phyloP scores from a whole-genome alignment of 148 eudicot genomes.

The Fallopia convolvulus region DNA sequence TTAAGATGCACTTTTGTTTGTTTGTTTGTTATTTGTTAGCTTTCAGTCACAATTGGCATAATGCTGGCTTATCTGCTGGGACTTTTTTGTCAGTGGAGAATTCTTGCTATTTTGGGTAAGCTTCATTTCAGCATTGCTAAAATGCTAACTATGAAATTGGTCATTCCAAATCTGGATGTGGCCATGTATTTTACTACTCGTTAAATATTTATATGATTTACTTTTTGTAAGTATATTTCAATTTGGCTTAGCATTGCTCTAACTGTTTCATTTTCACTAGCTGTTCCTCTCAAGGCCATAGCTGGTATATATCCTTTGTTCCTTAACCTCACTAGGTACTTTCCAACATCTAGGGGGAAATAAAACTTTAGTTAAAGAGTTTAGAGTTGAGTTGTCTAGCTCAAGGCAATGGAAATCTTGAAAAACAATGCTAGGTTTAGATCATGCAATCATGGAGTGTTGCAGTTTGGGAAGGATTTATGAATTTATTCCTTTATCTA shows the following conservation, averaged over 20 bases:
- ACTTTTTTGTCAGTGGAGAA: constrained; percentile 77
- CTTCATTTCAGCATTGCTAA: background rate
- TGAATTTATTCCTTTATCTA: background rate
- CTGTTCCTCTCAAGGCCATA: background rate
- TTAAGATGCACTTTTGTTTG: background rate
- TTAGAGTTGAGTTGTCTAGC: background rate
- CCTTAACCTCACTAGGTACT: background rate
- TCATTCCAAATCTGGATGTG: background rate
- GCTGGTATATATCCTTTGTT: background rate
- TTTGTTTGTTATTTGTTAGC: constrained; percentile 29
- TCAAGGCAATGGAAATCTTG: background rate
- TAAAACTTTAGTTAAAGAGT: background rate
- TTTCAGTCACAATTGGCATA: constrained; percentile 90
- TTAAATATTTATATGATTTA: background rate
- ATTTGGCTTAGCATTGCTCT: background rate
- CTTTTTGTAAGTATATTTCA: background rate
- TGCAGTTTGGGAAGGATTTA: background rate
- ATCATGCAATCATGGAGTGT: background rate
- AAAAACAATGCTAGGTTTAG: background rate
- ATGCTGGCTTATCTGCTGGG: constrained; percentile 90
- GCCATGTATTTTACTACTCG: background rate
- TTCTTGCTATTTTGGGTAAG: constrained; percentile 82
- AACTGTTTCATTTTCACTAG: background rate
- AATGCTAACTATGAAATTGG: background rate
- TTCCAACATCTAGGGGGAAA: background rate